Evolutionary conservation across 2,329 filamentous ascomycete species (phyloP), one percentile per base, ranked within the genome.

Genomic region (Fusarium devonianum): DNA sequence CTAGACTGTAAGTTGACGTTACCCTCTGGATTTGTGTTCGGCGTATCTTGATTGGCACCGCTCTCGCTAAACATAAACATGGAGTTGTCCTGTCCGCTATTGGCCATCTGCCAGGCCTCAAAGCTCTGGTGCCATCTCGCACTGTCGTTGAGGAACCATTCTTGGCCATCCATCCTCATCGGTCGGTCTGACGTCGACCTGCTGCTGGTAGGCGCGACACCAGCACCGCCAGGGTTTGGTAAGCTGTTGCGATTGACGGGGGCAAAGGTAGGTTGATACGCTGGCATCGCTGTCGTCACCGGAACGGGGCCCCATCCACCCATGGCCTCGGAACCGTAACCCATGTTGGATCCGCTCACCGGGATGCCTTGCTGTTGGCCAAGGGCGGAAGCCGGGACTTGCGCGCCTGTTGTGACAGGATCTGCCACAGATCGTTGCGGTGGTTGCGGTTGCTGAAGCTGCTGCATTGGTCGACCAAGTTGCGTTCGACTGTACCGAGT

Each of bases 81-180:
- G 10, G 61, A 57, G 8, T 52, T 62, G 17, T 63, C 55, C 25
- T 68, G 53, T 3, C 58, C 60, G 19, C 53, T 47, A 43, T 60
- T 63, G 19, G 70, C 66, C 43, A 76, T 66, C 23, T 74, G 76
- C 81, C 81, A 84, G 3, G 73, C 68, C 44, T 82, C 76, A 60
- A 84, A 84, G 51, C 81, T 77, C 44, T 82, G 79, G 49, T 84
- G 80, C 80, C 81, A 83, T 51, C 75, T 79, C 18, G 78, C 80
- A 13, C 81, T 77, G 50, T 84, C 82, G 42, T 76, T 82, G 14
- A 84, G 66, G 58, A 83, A 81, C 79, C 80, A 85, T 28, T 83
- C 79, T 52, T 80, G 77, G 7, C 76, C 76, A 51, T 83, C 80
- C 33, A 83, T 69, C 5, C 70, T 69, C 53, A 65, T 46, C 12